A percentile compares a stretch with the other conserved stretches of the same genome.
phyloP scores from a whole-genome alignment of 805 yeast species.

The Pichia thaimueangensis region DNA sequence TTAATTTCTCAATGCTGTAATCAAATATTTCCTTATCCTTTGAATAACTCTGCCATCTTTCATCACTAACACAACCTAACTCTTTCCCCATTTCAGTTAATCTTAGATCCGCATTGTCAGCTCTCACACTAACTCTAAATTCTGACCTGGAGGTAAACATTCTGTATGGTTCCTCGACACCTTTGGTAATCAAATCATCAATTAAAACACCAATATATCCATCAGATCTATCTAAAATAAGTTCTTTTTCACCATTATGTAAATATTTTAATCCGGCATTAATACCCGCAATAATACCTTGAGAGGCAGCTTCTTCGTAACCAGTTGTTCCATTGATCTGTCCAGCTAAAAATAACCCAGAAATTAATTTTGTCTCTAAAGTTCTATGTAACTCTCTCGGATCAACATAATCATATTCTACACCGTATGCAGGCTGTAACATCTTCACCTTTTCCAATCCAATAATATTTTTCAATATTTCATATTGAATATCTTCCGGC shows the following conservation, averaged over 20 bases:
- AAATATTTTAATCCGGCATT: conserved; percentile 72
- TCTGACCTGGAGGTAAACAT: conserved; percentile 98
- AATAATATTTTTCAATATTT: conserved; percentile 68
- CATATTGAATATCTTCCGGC: conserved; percentile 87
- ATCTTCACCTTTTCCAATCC: conserved; percentile 87
- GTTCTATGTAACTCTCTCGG: conserved; percentile 79
- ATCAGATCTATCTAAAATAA: conserved; percentile 65
- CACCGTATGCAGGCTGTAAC: conserved; percentile 98
- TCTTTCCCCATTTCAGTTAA: conserved; percentile 63
- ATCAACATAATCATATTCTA: conserved; percentile 93
- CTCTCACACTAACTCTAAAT: conserved; percentile 80
- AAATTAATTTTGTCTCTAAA: conserved; percentile 72
- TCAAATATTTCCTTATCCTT: conserved; percentile 41
- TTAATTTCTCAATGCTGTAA: conserved; percentile 40
- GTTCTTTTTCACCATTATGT: conserved; percentile 12
- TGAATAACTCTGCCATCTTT: conserved; percentile 45
- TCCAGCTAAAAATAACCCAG: conserved; percentile 85
- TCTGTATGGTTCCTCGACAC: conserved; percentile 94
- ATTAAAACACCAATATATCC: conserved; percentile 90
- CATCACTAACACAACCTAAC: conserved; percentile 59
- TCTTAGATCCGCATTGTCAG: conserved; percentile 90
- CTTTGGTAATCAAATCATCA: conserved; percentile 91
- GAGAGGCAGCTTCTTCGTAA: conserved; percentile 97
- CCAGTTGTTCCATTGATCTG: conserved; percentile 99
- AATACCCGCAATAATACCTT: conserved; percentile 91